A percentile compares a stretch with the other conserved stretches of the same genome.
Conservation (phyloP, 2,329 filamentous ascomycete genomes). For the Fusarium xyrophilum region DNA sequence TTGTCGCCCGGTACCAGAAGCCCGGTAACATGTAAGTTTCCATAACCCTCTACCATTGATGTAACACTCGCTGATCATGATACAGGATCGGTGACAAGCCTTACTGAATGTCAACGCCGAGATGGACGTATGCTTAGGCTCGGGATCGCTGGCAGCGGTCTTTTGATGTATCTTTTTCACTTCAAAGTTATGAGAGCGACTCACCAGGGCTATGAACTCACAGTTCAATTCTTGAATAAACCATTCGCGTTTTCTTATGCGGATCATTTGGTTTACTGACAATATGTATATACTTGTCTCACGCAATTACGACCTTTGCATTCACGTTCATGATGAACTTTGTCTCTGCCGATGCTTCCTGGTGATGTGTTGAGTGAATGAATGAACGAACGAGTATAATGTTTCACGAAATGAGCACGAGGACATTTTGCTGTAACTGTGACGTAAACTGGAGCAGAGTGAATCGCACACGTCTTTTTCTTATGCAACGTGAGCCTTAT, state of each 20-base stretch:
- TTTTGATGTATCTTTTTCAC: conserved; percentile 29
- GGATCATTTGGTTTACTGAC: conserved; percentile 11
- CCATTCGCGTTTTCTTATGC: conserved; percentile 12
- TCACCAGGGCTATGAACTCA: conserved; percentile 24
- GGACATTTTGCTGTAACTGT: not conserved
- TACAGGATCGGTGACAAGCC: conserved; percentile 32
- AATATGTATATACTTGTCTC: conserved; percentile 16
- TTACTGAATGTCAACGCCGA: conserved; percentile 24
- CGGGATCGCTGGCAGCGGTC: conserved; percentile 9
- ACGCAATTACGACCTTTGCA: conserved; percentile 11
- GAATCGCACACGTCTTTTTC: not conserved
- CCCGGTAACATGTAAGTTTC: conserved; percentile 39
- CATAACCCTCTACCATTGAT: not conserved
- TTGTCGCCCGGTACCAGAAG: conserved; percentile 37
- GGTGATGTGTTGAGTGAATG: not conserved
- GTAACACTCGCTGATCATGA: conserved; percentile 12
- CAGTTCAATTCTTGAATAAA: conserved; percentile 27
- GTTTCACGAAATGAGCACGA: not conserved
- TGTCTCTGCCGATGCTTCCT: not conserved
- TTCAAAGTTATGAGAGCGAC: conserved; percentile 20
- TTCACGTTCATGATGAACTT: not conserved
- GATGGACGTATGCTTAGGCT: conserved; percentile 6
- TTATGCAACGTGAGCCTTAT: not conserved
- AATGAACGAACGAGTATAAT: not conserved
- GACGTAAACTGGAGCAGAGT: not conserved